Evolutionary conservation across 169 alveolate species (phyloP).

Genomic region (Plasmodium ovale): DNA sequence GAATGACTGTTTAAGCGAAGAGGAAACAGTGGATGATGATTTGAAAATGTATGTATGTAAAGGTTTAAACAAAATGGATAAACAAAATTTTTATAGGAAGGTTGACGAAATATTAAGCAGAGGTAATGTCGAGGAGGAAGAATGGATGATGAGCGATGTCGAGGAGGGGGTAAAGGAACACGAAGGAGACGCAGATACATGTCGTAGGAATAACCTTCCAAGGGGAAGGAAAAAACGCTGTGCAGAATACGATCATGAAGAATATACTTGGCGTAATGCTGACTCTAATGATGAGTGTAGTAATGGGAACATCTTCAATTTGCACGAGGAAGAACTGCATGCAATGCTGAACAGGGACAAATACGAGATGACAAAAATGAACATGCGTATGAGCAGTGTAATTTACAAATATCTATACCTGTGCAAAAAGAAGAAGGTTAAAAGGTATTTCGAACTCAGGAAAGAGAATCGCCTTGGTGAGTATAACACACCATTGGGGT

Average conservation of each 20-base stretch:
- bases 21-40: not conserved
- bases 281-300: no score
- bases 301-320: not conserved
- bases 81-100: constrained; percentile 25
- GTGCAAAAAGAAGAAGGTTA: constrained; percentile 4
- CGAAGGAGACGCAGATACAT: not conserved
- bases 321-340: constrained; percentile 11
- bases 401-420: constrained; percentile 39
- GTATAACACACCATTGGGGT: no score
- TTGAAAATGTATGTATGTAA: not conserved
- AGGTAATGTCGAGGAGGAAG: constrained; percentile 6
- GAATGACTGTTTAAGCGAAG: not conserved
- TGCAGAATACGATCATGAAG: not conserved
- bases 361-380: constrained; percentile 28
- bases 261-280: not conserved
- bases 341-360: constrained; percentile 16
- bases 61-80: constrained; percentile 1
- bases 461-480: not conserved
- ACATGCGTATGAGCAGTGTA: constrained; percentile 18
- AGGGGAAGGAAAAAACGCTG: not conserved
- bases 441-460: not conserved
- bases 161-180: not conserved
- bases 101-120: constrained; percentile 46
- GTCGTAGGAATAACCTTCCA: not conserved
- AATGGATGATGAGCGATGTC: constrained; percentile 29